Base-by-base conservation (phyloP, 2,329 filamentous ascomycete species). In the Alternaria hordeiaustralica region DNA sequence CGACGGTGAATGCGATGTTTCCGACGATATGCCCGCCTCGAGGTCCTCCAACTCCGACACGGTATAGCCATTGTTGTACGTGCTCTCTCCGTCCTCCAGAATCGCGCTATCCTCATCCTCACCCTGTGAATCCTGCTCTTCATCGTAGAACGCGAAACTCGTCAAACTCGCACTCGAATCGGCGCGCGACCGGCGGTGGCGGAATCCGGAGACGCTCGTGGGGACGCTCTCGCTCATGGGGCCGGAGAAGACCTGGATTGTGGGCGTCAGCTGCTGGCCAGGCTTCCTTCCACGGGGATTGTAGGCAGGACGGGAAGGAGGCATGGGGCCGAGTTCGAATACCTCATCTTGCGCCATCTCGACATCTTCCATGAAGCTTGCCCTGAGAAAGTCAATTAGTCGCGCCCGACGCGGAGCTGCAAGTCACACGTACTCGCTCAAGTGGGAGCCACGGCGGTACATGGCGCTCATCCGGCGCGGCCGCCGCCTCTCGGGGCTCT, bases 261-360 rank as follows among this genome's bases (percentile, higher is more conserved):
- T 71, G 33, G 72, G 66, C 73, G 76, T 80, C 76, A 80, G 77
- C 72, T 74, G 75, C 58, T 75, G 74, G 72, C 66, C 69, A 68
- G 70, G 67, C 58, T 58, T 59, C 60, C 51, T 63, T 43, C 58
- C 58, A 51, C 56, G 55, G 50, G 59, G 55, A 20, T 51, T 44
- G 55, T 51, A 54, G 54, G 60, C 18, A 44, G 53, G 66, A 46
- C 55, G 69, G 53, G 67, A 59, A 28, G 59, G 69, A 58, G 60
- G 54, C 58, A 75, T 66, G 69, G 71, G 70, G 25, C 55, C 69
- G 68, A 79, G 75, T 71, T 79, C 74, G 67, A 71, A 73, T 76
- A 96, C 92, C 87, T 98, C 95, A 78, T 97, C 93, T 55, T 96
- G 93, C 20, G 96, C 95, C 96, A 99, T 98, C 79, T 97, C 95